A percentile compares a stretch with the other conserved stretches of the same genome.
Evolutionary conservation across 2,329 filamentous ascomycete genomes (phyloP).

Genomic region (Lojkania enalia): DNA sequence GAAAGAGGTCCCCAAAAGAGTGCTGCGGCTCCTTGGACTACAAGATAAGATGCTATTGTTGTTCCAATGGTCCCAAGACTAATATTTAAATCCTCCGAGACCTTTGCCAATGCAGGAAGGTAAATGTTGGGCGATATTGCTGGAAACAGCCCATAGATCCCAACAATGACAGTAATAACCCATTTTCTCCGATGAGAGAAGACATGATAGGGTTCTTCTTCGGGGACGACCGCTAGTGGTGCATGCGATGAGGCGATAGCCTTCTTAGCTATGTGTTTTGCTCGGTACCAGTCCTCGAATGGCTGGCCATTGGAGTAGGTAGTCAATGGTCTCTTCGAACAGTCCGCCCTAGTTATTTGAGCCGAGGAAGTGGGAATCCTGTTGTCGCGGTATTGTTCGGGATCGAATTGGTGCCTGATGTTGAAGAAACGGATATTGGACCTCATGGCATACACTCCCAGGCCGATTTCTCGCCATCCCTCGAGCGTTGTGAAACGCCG

Average conservation of each 20-base stretch:
- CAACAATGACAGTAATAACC: conserved; percentile 26
- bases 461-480: conserved; percentile 19
- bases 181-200: conserved; percentile 14
- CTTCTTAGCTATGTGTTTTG: too few relatives aligned
- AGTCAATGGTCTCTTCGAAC: too few relatives aligned
- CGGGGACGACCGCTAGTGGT: too few relatives aligned
- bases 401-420: conserved; percentile 18
- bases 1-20: conserved; percentile 55
- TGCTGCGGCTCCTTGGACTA: conserved; percentile 55
- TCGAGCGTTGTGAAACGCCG: conserved; percentile 23
- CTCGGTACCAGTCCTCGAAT: too few relatives aligned
- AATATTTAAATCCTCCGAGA: conserved; percentile 30
- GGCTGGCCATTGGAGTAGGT: too few relatives aligned
- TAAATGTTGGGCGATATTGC: conserved; percentile 53
- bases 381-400: conserved; percentile 15
- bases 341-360: too few relatives aligned
- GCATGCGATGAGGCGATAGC: too few relatives aligned
- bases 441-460: conserved; percentile 15
- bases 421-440: conserved; percentile 10
- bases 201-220: conserved; percentile 17
- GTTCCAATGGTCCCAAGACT: conserved; percentile 32
- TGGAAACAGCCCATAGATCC: conserved; percentile 49
- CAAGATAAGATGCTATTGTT: conserved; percentile 40
- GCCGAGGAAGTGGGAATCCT: too few relatives aligned
- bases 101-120: conserved; percentile 47